Evolutionary conservation across 2,329 filamentous ascomycete genomes (phyloP).

Genomic region (Xenoacremonium recifei): DNA sequence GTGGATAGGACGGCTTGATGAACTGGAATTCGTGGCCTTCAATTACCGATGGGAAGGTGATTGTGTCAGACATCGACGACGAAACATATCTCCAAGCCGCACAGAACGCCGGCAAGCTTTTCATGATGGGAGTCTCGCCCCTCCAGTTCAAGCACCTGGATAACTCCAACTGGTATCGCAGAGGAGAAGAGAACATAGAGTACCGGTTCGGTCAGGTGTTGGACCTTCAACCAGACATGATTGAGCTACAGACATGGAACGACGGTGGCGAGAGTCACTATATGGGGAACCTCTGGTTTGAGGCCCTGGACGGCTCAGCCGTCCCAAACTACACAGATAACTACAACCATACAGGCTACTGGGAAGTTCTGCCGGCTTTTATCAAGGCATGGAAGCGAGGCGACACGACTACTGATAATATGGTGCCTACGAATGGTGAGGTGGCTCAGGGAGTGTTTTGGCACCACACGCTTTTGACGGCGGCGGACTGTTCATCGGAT

Average conservation of each 20-base stretch:
- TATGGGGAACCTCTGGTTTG: conserved; percentile 14
- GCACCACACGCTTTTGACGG: conserved; percentile 7
- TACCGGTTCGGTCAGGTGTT: conserved; percentile 8
- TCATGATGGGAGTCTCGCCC: conserved; percentile 11
- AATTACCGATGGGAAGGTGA: conserved; percentile 2
- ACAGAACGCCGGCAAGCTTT: conserved; percentile 5
- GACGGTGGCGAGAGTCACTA: conserved; percentile 21
- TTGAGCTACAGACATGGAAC: conserved; percentile 15
- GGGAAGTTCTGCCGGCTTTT: conserved; percentile 5
- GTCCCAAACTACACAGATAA: conserved; percentile 5
- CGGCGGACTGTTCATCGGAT: conserved; percentile 3
- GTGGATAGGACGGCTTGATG: conserved; percentile 4
- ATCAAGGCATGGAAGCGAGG: conserved; percentile 7
- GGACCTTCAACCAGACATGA: conserved; percentile 6
- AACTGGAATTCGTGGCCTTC: conserved; percentile 11
- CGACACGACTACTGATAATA: not conserved
- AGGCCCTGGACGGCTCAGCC: conserved; percentile 1
- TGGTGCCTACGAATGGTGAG: conserved; percentile 1
- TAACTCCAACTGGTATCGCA: conserved; percentile 7
- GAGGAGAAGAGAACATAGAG: conserved; percentile 8
- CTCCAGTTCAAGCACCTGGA: conserved; percentile 11
- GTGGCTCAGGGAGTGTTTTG: conserved; percentile 5
- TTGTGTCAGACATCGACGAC: conserved; percentile 3
- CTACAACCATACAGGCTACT: conserved; percentile 6
- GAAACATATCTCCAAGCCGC: conserved; percentile 6